Evolutionary conservation across 2,329 filamentous ascomycete species (phyloP), one percentile per base, ranked within the genome.

Genomic region (Diaporthe citriasiana): DNA sequence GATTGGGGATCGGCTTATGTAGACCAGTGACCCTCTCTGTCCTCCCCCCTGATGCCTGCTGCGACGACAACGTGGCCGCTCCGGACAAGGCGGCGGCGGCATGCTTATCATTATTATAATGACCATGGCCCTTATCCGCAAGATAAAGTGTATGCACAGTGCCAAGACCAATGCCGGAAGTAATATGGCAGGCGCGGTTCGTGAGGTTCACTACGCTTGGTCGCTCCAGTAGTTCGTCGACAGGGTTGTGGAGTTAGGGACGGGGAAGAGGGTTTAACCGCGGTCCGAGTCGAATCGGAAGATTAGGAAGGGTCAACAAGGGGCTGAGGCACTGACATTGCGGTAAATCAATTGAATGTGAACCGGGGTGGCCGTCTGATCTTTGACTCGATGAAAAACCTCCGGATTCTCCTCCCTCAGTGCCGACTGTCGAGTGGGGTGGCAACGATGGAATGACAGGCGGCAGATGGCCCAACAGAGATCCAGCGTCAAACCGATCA

Each of bases 311-410:
- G 42, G 63, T 50, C 51, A 47, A 53, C 38, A 59, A 71, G 71
- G 71, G 53, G 47, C 17, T 45, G 30, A 53, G 57, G 71, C 33
- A 57, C 38, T 40, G 50, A 55, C 56, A 65, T 60, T 60, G 56
- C 40, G 66, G 65, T 35, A 35, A 50, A 50, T 59, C 55, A 45
- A 60, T 30, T 45, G 53, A 69, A 59, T 51, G 47, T 75, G 65
- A 69, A 45, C 71, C 71, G 73, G 73, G 71, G 63, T 70, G 33
- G 40, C 57, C 71, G 71, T 75, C 74, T 75, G 74, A 71, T 75
- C 50, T 75, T 75, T 71, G 71, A 75, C 66, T 75, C 71, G 71
- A 71, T 56, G 47, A 75, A 75, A 57, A 68, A 53, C 45, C 66
- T 75, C 74, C 71, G 74, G 42, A 68, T 69, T 55, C 71, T 30